Evolutionary conservation across 768 basidiomycete species (phyloP).

Genomic region (Myochromella boudieri): DNA sequence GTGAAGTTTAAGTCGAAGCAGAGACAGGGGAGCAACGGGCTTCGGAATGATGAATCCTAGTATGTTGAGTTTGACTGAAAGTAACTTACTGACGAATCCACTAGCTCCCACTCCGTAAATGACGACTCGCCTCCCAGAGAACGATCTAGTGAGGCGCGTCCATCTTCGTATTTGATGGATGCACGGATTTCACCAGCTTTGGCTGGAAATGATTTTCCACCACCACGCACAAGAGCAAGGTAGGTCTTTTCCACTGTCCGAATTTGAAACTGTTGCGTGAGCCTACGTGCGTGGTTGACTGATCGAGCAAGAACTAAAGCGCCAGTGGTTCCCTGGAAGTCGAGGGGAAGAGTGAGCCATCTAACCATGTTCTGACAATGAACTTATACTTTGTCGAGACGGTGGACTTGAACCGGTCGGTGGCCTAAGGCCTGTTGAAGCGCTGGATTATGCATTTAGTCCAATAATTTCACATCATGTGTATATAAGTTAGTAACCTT

Average conservation of each 20-base stretch:
- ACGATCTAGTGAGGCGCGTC: slow-evolving; percentile 40
- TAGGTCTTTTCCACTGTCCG: slow-evolving; percentile 56
- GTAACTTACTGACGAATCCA: slow-evolving; percentile 57
- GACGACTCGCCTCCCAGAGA: slow-evolving; percentile 32
- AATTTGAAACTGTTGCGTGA: slow-evolving; percentile 55
- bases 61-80: neutral
- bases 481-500: slow-evolving; percentile 24
- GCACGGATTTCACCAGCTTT: slow-evolving; percentile 41
- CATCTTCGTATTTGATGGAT: slow-evolving; percentile 42
- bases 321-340: slow-evolving; percentile 58
- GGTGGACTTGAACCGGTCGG: slow-evolving; percentile 55
- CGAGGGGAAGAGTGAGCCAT: neutral
- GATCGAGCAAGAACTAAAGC: slow-evolving; percentile 56
- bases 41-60: slow-evolving; percentile 11
- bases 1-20: slow-evolving; percentile 53
- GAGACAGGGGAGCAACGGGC: slow-evolving; percentile 48
- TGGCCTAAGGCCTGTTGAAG: slow-evolving; percentile 22
- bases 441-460: slow-evolving; percentile 3
- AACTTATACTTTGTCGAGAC: slow-evolving; percentile 59
- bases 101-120: slow-evolving; percentile 56
- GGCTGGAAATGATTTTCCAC: slow-evolving; percentile 41
- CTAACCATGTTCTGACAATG: no score
- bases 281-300: slow-evolving; percentile 37
- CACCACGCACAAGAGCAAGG: slow-evolving; percentile 62
- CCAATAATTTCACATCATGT: neutral